phyloP scores from a whole-genome alignment of 129 eudicot species.

The Cynara cardunculus region DNA sequence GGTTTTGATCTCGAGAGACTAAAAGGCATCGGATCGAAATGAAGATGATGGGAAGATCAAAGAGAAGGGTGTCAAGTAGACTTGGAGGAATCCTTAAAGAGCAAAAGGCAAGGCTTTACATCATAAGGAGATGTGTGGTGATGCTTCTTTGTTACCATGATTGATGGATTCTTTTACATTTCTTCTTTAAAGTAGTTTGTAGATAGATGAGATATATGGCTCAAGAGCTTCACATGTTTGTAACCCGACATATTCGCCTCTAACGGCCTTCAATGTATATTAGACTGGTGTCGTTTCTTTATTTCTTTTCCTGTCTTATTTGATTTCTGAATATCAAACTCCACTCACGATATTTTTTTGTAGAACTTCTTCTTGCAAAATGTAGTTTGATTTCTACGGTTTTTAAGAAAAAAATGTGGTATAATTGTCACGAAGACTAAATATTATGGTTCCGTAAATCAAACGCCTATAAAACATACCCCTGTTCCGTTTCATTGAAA shows the following conservation, averaged over 20 bases:
- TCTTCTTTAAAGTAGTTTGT: conserved; percentile 26
- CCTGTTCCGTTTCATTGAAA: not conserved
- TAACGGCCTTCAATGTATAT: conserved; percentile 17
- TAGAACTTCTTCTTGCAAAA: not conserved
- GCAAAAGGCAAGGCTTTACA: conserved; percentile 90
- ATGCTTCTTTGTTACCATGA: conserved; percentile 98
- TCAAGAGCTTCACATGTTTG: conserved; percentile 31
- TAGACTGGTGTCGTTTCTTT: not conserved
- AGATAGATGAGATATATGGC: conserved; percentile 25
- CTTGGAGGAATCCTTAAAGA: conserved; percentile 82
- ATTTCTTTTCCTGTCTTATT: not conserved
- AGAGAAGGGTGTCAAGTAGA: conserved; percentile 73
- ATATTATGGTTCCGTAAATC: not conserved
- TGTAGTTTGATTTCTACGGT: too few species aligned
- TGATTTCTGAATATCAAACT: not conserved
- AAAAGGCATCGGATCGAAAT: not conserved
- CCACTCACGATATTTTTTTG: too few species aligned
- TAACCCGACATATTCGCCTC: conserved; percentile 12
- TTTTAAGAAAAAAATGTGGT: too few species aligned
- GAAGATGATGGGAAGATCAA: conserved; percentile 59
- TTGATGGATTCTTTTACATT: conserved; percentile 25
- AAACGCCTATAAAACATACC: too few species aligned
- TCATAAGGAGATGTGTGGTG: conserved; percentile 89
- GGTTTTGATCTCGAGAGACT: not conserved
- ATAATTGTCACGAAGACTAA: not conserved